Evolutionary conservation across 106 monocot genomes (phyloP).

Genomic region (Apostasia ramifera): DNA sequence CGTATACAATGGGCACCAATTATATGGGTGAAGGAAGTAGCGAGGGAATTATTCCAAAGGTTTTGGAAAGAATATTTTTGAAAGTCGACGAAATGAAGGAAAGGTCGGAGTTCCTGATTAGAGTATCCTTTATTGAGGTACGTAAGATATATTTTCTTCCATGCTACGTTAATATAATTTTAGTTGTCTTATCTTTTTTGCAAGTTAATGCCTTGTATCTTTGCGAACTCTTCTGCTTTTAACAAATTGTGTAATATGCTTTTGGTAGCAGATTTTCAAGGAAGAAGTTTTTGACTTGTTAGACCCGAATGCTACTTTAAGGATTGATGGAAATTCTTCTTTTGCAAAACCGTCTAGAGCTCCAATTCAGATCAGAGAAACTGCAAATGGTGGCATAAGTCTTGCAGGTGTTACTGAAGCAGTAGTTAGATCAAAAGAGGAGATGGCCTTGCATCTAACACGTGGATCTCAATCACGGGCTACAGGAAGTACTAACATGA

Average conservation of each 20-base stretch:
- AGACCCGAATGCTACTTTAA: slow-evolving; percentile 39
- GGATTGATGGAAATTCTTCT: slow-evolving; percentile 24
- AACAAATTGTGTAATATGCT: not conserved
- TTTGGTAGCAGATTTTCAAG: slow-evolving; percentile 75
- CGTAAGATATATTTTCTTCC: not conserved
- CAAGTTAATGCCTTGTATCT: not conserved
- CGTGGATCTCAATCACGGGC: slow-evolving; percentile 88
- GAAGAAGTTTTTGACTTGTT: slow-evolving; percentile 99
- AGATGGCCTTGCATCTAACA: slow-evolving; percentile 76
- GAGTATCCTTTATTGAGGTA: slow-evolving; percentile 98
- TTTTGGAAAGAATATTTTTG: slow-evolving; percentile 69
- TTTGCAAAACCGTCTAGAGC: slow-evolving; percentile 44
- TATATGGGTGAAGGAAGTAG: slow-evolving; percentile 44
- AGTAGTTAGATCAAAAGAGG: slow-evolving; percentile 81
- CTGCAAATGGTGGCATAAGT: slow-evolving; percentile 78
- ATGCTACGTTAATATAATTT: not conserved
- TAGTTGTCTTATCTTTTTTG: not conserved
- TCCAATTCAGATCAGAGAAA: slow-evolving; percentile 99
- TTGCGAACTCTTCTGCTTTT: not conserved
- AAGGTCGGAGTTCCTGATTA: slow-evolving; percentile 57
- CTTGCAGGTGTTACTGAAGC: slow-evolving; percentile 89
- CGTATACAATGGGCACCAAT: slow-evolving; percentile 98
- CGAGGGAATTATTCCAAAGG: slow-evolving; percentile 77
- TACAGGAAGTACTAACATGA: slow-evolving; percentile 97
- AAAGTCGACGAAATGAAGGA: slow-evolving; percentile 45